phyloP scores from a whole-genome alignment of 208 protist genomes.

The Tritrichomonas musculus region DNA sequence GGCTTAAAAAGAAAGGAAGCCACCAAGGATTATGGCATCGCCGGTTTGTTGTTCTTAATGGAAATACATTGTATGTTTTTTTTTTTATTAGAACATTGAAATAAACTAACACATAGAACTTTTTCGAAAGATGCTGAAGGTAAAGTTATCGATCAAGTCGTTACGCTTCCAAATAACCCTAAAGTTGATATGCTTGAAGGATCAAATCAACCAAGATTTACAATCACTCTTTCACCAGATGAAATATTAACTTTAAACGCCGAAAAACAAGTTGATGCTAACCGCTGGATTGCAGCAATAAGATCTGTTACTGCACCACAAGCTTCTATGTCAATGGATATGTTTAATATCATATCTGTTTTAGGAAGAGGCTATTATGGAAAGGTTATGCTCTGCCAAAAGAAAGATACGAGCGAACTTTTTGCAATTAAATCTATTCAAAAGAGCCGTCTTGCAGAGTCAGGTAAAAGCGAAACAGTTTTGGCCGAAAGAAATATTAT shows the following conservation, averaged over 20 bases:
- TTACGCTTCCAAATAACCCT: not conserved
- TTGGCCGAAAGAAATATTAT: conserved; percentile 58
- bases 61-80: not conserved
- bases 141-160: not conserved
- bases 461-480: not conserved
- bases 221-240: no score
- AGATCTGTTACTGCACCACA: not conserved
- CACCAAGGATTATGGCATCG: not conserved
- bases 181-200: not conserved
- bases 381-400: conserved; percentile 52
- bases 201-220: not conserved
- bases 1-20: conserved; percentile 5
- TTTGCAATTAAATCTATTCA: conserved; percentile 62
- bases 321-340: conserved; percentile 39
- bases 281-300: not conserved
- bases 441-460: conserved; percentile 39
- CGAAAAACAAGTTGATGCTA: not conserved
- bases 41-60: not conserved
- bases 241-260: not conserved
- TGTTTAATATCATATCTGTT: conserved; percentile 60
- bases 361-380: conserved; percentile 63
- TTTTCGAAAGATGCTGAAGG: not conserved
- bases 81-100: no score
- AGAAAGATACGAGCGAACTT: conserved; percentile 54
- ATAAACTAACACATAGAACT: no score